Base-by-base conservation (phyloP, 2,329 filamentous ascomycete genomes). In the Neofusicoccum laricinum region DNA sequence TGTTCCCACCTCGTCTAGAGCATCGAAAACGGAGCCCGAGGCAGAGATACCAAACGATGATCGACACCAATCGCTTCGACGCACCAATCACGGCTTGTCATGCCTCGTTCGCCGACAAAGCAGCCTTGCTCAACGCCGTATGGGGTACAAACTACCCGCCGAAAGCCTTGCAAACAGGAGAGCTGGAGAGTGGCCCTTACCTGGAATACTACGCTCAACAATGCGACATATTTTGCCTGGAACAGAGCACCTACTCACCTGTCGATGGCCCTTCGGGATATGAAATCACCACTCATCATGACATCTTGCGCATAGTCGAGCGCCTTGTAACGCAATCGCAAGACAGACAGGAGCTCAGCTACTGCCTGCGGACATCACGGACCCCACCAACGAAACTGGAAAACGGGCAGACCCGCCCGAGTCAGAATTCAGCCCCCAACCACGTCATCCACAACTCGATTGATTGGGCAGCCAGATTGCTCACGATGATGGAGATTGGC, bases 401-500 rank as follows among this genome's bases (percentile, higher is more conserved):
- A 12, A 14, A 4, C 5, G 32, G 38, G n/a, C n/a, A 17, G 21
- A 19, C 5, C n/a, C 25, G 6, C 17, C 17, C 1, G 4, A 12
- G 50, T 21, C 32, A 57, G 2, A 15, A 17, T 19, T 4, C 17
- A 7, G 38, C 36, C 38, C 17, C 17, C 38, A 32, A n/a, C 38
- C 21, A 45, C 30, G 25, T 49, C 25, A 30, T 61, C n/a, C 25
- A 49, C 19, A 46, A 61, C 17, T 34, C 57, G 14, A 49, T 61
- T 14, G 34, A 46, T 15, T 61, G 57, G 45, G 57, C 57, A 12
- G 41, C 45, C 4, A 25, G 45, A 15, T 10, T 48, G 25, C 11
- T 61, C 7, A 61, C 41, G 0, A 61, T 61, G 57, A 61, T 49
- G 41, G 45, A 61, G 17, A 61, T 40, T n/a, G 41, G 45, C 43